These are phyloP conservation scores for Alternaria tenuissima DNA, from an alignment of 2,329 filamentous ascomycete species.

Conservation along the genomic window DNA sequence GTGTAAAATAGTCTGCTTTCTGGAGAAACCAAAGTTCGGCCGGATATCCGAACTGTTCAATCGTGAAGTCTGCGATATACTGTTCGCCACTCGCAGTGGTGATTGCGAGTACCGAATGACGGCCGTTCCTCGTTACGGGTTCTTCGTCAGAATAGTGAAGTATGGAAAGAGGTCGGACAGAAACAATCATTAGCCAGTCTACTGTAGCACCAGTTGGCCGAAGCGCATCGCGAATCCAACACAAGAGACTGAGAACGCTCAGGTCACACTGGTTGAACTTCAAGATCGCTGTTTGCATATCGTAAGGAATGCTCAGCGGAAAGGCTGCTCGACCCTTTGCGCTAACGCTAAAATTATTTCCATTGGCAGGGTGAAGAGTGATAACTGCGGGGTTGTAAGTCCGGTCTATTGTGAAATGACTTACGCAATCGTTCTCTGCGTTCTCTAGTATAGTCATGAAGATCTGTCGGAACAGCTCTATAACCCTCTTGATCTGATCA, in stretches of 20 bases:
- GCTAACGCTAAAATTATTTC: accelerated
- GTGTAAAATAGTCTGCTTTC: neutral
- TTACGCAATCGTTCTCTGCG: neutral
- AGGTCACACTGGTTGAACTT: neutral
- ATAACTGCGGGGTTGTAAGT: neutral
- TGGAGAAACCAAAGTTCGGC: neutral
- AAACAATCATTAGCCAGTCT: neutral
- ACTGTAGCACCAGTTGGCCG: neutral
- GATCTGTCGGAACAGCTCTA: neutral
- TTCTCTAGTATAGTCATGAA: neutral
- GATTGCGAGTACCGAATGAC: conserved; percentile 3
- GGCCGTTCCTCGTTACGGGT: neutral
- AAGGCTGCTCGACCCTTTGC: neutral
- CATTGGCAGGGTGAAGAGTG: neutral
- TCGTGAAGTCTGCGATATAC: conserved; percentile 11
- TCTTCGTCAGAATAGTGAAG: neutral
- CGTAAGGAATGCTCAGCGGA: neutral
- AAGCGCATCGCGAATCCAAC: neutral
- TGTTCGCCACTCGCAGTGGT: neutral
- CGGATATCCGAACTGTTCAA: conserved; percentile 9
- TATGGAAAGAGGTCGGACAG: neutral
- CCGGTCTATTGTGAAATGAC: neutral
- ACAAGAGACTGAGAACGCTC: neutral
- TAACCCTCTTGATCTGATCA: neutral
- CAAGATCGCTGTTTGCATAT: neutral